A percentile compares a stretch with the other conserved stretches of the same genome.
Evolutionary conservation across 1,139 yeast genomes (phyloP).

Genomic region (Kurtzmaniella quercitrusa): DNA sequence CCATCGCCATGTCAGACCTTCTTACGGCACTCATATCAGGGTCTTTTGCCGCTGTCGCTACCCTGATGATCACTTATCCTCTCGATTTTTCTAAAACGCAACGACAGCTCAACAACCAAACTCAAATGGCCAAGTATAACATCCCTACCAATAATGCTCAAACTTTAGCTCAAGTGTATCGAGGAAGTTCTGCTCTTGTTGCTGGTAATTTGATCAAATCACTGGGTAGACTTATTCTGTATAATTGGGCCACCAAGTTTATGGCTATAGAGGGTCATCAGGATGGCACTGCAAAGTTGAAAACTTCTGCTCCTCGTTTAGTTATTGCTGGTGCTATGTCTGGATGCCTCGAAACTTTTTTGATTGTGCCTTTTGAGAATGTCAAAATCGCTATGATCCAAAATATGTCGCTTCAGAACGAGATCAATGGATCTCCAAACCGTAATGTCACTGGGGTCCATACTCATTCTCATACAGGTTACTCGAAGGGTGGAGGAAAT

Average conservation of each 20-base stretch:
- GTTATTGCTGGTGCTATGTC: slow-evolving; percentile 86
- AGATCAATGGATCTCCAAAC: slow-evolving; percentile 17
- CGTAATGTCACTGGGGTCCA: slow-evolving; percentile 27
- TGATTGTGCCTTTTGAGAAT: slow-evolving; percentile 90
- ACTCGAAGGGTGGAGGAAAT: slow-evolving; percentile 10
- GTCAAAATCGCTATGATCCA: slow-evolving; percentile 85
- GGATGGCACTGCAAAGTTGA: slow-evolving; percentile 25
- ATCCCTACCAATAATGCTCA: slow-evolving; percentile 38
- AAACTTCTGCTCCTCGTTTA: slow-evolving; percentile 65
- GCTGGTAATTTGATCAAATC: slow-evolving; percentile 74
- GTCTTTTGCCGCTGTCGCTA: slow-evolving; percentile 66
- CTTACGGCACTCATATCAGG: slow-evolving; percentile 73
- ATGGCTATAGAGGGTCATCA: slow-evolving; percentile 51
- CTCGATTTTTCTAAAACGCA: slow-evolving; percentile 79
- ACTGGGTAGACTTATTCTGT: slow-evolving; percentile 65
- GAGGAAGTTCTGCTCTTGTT: slow-evolving; percentile 80
- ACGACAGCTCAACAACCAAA: slow-evolving; percentile 53
- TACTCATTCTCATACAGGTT: neutral
- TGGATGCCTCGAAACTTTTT: slow-evolving; percentile 74
- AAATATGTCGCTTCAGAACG: slow-evolving; percentile 42
- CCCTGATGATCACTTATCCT: slow-evolving; percentile 75
- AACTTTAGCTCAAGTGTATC: slow-evolving; percentile 46
- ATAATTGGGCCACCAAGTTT: slow-evolving; percentile 72
- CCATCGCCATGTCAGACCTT: neutral
- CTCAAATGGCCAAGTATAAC: slow-evolving; percentile 34